A percentile compares a stretch with the other conserved stretches of the same genome.
phyloP scores from a whole-genome alignment of 108 stramenopile species.

The Aurantiochytrium sp. region DNA sequence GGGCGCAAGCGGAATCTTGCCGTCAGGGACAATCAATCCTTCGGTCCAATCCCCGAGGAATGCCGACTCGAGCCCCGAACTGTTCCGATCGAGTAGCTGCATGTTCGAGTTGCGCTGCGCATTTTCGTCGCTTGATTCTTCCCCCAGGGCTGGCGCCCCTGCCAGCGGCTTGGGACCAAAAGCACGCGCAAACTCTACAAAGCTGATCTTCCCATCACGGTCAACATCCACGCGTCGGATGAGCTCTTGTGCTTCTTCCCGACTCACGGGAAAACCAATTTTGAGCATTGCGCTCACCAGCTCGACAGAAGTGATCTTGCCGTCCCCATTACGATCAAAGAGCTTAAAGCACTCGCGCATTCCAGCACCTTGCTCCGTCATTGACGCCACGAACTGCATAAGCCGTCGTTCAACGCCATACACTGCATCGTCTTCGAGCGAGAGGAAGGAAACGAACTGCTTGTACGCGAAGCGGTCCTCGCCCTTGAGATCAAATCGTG shows the following conservation, averaged over 20 bases:
- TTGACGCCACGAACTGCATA: background rate
- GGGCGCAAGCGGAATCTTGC: background rate
- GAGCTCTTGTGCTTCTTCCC: background rate
- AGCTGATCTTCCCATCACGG: conserved; percentile 22
- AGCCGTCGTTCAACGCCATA: background rate
- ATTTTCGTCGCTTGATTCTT: too few relatives aligned
- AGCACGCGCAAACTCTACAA: background rate
- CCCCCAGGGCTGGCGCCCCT: too few relatives aligned
- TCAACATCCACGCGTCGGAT: conserved; percentile 12
- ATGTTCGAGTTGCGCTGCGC: too few relatives aligned
- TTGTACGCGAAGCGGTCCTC: conserved; percentile 12
- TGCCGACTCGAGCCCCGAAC: too few relatives aligned
- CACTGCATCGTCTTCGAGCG: background rate
- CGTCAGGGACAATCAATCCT: background rate
- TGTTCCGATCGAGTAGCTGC: too few relatives aligned
- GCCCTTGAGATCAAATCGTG: background rate
- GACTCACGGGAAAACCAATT: background rate
- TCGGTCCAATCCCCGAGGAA: background rate
- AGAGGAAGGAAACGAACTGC: background rate
- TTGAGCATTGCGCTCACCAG: background rate
- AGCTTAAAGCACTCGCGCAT: background rate
- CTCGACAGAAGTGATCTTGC: background rate
- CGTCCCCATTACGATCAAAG: background rate
- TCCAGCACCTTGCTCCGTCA: background rate
- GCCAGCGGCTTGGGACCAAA: background rate